phyloP scores from a whole-genome alignment of 306 rosid genomes.

The Quercus berberidifolia region DNA sequence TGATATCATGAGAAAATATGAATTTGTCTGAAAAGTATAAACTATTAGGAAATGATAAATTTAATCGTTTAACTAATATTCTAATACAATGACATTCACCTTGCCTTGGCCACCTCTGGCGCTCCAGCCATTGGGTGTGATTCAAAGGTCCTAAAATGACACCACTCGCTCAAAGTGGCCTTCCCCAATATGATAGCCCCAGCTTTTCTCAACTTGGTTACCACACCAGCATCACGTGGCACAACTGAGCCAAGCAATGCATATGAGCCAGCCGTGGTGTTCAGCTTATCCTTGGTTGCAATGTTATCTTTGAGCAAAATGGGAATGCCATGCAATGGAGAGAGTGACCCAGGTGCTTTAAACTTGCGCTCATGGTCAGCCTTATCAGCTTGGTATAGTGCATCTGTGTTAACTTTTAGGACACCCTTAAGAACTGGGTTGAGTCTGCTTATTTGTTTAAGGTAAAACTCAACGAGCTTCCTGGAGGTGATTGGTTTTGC shows the following conservation, averaged over 20 bases:
- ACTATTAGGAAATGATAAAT: too few relatives aligned
- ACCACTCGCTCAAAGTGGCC: slow-evolving; percentile 18
- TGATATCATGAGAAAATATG: too few relatives aligned
- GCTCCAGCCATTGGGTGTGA: not conserved
- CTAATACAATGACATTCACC: not conserved
- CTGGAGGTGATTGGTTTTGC: slow-evolving; percentile 38
- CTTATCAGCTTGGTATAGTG: slow-evolving; percentile 37
- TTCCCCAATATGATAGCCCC: slow-evolving; percentile 59
- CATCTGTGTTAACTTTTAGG: slow-evolving; percentile 55
- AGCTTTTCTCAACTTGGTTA: slow-evolving; percentile 36
- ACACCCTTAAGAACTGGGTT: slow-evolving; percentile 11
- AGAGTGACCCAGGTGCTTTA: not conserved
- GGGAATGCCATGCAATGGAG: slow-evolving; percentile 51
- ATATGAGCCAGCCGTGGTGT: slow-evolving; percentile 53
- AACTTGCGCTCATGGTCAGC: slow-evolving; percentile 42
- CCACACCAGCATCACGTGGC: slow-evolving; percentile 52
- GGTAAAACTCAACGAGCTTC: slow-evolving; percentile 35
- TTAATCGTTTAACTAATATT: too few relatives aligned
- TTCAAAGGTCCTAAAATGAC: not conserved
- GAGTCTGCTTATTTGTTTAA: slow-evolving; percentile 19
- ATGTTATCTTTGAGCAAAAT: slow-evolving; percentile 52
- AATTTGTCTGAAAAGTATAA: too few relatives aligned
- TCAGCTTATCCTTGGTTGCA: slow-evolving; percentile 58
- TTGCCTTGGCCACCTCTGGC: not conserved
- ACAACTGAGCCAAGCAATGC: slow-evolving; percentile 45